Base-by-base conservation (phyloP, 371 early-diverging fungal genomes). In the Coemansia sp. region DNA sequence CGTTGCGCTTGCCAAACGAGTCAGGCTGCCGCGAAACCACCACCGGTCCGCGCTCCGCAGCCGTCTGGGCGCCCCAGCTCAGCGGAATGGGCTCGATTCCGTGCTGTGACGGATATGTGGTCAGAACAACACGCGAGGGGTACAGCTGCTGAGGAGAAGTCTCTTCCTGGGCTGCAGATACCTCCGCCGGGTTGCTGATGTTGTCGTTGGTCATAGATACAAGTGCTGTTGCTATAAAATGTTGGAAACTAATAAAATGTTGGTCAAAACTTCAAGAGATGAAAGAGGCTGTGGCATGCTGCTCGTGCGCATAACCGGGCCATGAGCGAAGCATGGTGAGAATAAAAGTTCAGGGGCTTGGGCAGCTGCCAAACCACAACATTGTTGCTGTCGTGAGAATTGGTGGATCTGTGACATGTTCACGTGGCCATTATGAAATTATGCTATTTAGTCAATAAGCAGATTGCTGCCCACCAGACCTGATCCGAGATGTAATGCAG, bases 51-150 rank as follows among this genome's bases (percentile, higher is more conserved):
- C 97, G 90, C 64, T 76, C 78, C 47, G 81, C 79, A 5, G 95
- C 85, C 34, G 89, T 85, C 21, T 84, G 18, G 31, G 89, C 88
- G 27, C 95, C 96, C 96, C 97, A 97, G 60, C 78, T 78, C 63
- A 97, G 76, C 6, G 90, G 82, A 45, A 92, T 83, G 6, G 97
- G 96, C 21, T 89, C 85, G 61, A 95, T 87, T 54, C 93, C 94
- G 48, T 87, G 88, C 71, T 94, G 93, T 50, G 87, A 88, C 50
- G 93, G 90, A 76, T 95, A 93, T 21, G 95, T 88, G 14, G 87
- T 87, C 59, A 87, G 77, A 26, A 87, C 76, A 47, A 87, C 85
- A 27, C 87, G 81, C 18, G 73, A 70, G 21, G 63, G 27, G 39
- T 80, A 80, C 21, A 78, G 74, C 55, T 67, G 63, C 61, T 75